These are phyloP conservation scores for Solanum piurae DNA, from an alignment of 257 asterid species.

Conservation along the genomic window DNA sequence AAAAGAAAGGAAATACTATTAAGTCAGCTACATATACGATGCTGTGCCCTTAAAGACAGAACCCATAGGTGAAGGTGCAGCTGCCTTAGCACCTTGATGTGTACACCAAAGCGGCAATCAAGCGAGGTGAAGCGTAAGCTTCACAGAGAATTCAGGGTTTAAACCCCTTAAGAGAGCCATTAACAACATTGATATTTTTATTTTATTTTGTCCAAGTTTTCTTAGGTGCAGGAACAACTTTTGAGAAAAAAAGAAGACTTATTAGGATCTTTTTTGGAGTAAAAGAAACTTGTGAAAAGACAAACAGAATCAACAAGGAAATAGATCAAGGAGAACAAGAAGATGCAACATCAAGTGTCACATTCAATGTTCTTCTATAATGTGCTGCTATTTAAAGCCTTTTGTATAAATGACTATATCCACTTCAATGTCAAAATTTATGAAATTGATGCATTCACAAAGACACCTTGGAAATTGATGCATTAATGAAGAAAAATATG, in stretches of 20 bases:
- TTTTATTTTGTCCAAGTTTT: background rate
- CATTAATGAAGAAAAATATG: background rate
- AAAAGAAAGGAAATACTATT: background rate
- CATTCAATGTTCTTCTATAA: background rate
- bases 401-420: background rate
- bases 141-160: background rate
- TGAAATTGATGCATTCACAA: background rate
- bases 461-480: background rate
- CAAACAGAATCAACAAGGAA: background rate
- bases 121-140: background rate
- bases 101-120: background rate
- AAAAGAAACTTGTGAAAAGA: background rate
- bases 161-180: background rate
- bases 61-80: background rate
- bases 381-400: background rate
- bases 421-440: background rate
- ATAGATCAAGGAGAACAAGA: background rate
- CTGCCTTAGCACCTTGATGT: background rate
- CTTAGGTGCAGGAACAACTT: background rate
- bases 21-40: background rate
- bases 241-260: background rate
- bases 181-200: background rate
- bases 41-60: background rate
- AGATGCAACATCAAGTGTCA: background rate
- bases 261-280: background rate